Percentiles rank a stretch among this genome's conserved stretches.
Evolutionary conservation across 1,284 basidiomycete genomes (phyloP).

Genomic region (Irpex rosettiformis): DNA sequence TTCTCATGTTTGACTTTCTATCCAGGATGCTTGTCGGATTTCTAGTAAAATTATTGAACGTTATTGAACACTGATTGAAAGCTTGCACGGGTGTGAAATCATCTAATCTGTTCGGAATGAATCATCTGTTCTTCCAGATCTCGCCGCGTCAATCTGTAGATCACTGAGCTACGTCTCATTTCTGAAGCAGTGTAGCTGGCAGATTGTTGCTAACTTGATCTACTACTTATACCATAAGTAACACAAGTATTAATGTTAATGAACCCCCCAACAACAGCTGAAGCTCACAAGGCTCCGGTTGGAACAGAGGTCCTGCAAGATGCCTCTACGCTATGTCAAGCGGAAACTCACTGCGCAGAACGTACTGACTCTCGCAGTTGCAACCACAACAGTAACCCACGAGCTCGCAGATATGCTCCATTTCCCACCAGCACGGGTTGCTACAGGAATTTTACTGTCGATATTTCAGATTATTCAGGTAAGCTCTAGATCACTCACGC

Average conservation of each 20-base stretch:
- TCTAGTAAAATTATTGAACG: no score
- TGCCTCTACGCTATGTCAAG: background rate
- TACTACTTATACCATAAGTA: background rate
- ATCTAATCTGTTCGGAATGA: no score
- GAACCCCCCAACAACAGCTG: no score
- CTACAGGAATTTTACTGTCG: slow-evolving; percentile 37
- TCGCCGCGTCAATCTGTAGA: slow-evolving; percentile 1
- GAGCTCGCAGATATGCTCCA: slow-evolving; percentile 28
- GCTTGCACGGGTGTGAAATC: no score
- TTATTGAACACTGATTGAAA: no score
- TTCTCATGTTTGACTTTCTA: no score
- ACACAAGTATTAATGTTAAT: no score
- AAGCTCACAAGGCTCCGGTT: no score
- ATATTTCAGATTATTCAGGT: slow-evolving; percentile 49
- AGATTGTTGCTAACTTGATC: slow-evolving; percentile 2
- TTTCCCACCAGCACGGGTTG: slow-evolving; percentile 42
- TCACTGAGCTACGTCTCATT: background rate
- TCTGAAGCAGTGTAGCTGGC: background rate
- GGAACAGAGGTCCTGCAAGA: background rate
- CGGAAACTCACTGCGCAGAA: background rate
- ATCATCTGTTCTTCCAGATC: background rate
- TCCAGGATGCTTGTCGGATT: no score
- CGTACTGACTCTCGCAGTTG: background rate
- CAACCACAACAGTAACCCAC: slow-evolving; percentile 8
- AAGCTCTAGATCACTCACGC: slow-evolving; percentile 15